Conservation (phyloP, 331 rosid genomes). For the Malus hybrid region DNA sequence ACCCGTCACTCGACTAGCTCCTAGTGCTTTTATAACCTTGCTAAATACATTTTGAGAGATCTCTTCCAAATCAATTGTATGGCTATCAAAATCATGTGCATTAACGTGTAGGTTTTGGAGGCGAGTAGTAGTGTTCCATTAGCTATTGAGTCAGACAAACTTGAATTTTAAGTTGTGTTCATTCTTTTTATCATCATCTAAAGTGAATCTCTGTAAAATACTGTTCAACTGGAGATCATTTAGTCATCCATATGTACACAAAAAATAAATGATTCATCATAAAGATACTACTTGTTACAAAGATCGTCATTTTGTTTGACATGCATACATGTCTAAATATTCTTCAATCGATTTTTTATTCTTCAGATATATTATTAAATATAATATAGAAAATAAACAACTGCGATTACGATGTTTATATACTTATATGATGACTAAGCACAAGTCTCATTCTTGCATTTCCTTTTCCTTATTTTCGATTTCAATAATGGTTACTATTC, state of each 20-base stretch:
- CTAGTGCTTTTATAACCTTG: no score
- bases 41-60: neutral
- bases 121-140: neutral
- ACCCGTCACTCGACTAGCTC: no score
- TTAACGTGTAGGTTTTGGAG: neutral
- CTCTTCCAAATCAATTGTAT: neutral
- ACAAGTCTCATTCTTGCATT: no score
- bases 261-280: neutral
- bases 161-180: neutral
- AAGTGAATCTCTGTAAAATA: neutral
- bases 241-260: neutral
- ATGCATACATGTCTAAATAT: neutral
- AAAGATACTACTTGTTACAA: neutral
- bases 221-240: neutral
- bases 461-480: no score
- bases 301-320: neutral
- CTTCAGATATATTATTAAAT: no score
- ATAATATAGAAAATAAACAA: no score
- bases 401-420: no score
- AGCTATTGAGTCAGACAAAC: neutral
- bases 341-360: neutral
- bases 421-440: no score
- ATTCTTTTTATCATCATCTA: neutral
- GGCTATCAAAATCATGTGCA: no score
- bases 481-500: no score